Base-by-base conservation (phyloP, 202 grass and related monocot species). In the Dendrocalamus latiflorus region DNA sequence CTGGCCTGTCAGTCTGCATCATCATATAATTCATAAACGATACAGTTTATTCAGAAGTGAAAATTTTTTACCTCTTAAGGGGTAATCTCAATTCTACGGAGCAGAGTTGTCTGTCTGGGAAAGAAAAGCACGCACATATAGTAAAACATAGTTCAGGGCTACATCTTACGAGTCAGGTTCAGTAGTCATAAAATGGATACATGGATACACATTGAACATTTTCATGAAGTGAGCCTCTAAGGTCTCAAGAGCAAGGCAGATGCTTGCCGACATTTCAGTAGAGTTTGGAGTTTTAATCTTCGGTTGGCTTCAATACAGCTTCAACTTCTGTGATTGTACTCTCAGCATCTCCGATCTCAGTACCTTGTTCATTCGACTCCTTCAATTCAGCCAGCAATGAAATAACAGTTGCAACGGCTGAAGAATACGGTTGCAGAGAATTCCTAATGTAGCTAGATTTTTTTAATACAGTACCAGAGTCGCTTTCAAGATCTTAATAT, bases 261-360 rank as follows among this genome's bases (percentile, higher is more conserved):
- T 39, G 33, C n/a, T 17, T 37, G 65, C 54, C 28, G 41, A 45
- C 37, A 78, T 36, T 89, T 57, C 65, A 49, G n/a, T 28, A 39
- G 17, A 75, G 33, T 77, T 77, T 14, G 10, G 26, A 77, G 1
- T 75, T 75, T 60, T 60, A 94, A 28, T 86, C 83, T 62, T 95
- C 92, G 11, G 73, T 78, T 77, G 85, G 85, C 74, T 84, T 81
- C 85, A 90, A 81, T 18, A 93, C 84, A 8, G 89, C 78, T 90
- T 98, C 90, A 5, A 98, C 90, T n/a, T n/a, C n/a, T n/a, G n/a
- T n/a, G n/a, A n/a, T n/a, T n/a, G n/a, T n/a, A n/a, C n/a, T n/a
- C n/a, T 93, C 95, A 71, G 92, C 92, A 80, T 98, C 95, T 71
- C 78, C 90, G 50, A 95, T 88, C 79, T 98, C 92, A 20, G 69